These are phyloP conservation scores for Diaporthe sp. DNA, from an alignment of 2,329 filamentous ascomycete genomes.

Conservation along the genomic window DNA sequence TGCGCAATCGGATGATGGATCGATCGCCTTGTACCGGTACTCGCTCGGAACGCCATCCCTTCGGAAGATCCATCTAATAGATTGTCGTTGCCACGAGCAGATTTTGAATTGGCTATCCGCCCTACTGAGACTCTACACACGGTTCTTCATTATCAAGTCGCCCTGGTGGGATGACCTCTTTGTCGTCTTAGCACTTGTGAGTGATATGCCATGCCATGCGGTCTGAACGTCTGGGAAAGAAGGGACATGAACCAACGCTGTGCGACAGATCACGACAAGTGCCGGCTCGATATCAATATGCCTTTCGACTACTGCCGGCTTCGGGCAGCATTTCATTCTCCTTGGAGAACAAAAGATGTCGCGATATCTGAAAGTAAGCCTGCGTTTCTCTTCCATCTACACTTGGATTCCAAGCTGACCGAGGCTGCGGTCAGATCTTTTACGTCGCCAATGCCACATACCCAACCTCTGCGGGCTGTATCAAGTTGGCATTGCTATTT, in stretches of 20 bases:
- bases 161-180: constrained; percentile 39
- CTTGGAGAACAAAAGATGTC: constrained; percentile 2
- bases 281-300: constrained; percentile 28
- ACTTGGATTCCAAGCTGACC: neutral
- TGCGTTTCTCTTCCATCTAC: neutral
- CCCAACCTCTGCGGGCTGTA: constrained; percentile 36
- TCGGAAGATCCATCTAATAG: neutral
- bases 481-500: constrained; percentile 39
- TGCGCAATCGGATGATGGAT: constrained; percentile 5
- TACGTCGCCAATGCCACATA: constrained; percentile 38
- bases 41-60: neutral
- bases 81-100: neutral
- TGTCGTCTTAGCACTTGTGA: constrained; percentile 35
- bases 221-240: neutral
- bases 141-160: constrained; percentile 35
- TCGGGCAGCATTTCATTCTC: constrained; percentile 28
- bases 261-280: neutral
- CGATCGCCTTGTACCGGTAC: neutral
- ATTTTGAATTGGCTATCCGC: constrained; percentile 37
- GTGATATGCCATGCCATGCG: neutral
- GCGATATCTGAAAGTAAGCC: constrained; percentile 33
- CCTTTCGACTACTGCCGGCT: constrained; percentile 1
- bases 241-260: neutral
- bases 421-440: constrained; percentile 26
- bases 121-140: constrained; percentile 37